Base-by-base conservation (phyloP, 2,329 filamentous ascomycete genomes). In the Phaeomoniella chlamydospora region DNA sequence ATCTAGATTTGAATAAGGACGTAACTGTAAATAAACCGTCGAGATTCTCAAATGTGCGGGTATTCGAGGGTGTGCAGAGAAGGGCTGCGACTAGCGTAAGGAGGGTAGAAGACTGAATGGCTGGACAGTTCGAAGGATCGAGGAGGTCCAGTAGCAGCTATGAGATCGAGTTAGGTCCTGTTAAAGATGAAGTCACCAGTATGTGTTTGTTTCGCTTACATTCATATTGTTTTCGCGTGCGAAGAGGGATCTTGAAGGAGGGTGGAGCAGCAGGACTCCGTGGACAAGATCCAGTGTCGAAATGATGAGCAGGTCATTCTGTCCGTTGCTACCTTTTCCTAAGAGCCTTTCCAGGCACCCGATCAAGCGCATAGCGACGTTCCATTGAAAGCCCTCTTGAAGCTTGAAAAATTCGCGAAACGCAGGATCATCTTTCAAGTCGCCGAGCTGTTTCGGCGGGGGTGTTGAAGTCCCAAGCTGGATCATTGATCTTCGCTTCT, bases 311-410 rank as follows among this genome's bases (percentile, higher is more conserved):
- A 88, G 64, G 55, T 96, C 86, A 52, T 88, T 90, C 45, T 84
- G 77, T 29, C 81, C 83, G 49, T 86, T 73, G 54, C 75, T 78
- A 36, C 78, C 77, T 63, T 85, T 85, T 31, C 84, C 85, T 50
- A 94, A 70, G 34, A 94, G 70, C 39, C 84, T 72, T 56, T 94
- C 86, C 31, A 96, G 73, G 38, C 84, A 92, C 36, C 78, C 76
- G 42, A 94, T 78, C 41, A 96, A 69, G 41, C 86, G 77, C 60
- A 85, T 77, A 11, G 85, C 80, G 37, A 96, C 84, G 62, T 98
- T 98, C 82, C 86, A 96, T 62, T 96, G 85, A 54, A 98, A 98
- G 2, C 87, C 84, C 53, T 96, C 87, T 57, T 98, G 90, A 45
- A 96, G 58, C 56, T 93, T 85, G 66, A 94, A 94, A 65, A 96